These are phyloP conservation scores for Haplosporangium sp. DNA, from an alignment of 371 early-diverging fungal species.

Conservation along the genomic window DNA sequence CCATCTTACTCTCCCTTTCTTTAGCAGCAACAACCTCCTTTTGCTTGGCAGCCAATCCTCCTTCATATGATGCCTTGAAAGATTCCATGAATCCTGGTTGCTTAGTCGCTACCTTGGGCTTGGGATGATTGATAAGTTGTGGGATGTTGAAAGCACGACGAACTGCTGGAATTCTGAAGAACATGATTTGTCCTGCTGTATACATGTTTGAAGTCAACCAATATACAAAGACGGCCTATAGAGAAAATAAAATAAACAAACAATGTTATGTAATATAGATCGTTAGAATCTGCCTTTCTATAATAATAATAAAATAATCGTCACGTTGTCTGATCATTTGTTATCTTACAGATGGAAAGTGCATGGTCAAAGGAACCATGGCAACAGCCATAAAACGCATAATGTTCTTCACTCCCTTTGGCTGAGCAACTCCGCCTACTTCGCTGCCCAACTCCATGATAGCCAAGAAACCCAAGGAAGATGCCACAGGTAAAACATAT, in stretches of 20 bases:
- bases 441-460: constrained; percentile 80
- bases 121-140: constrained; percentile 59
- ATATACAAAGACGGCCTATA: constrained; percentile 85
- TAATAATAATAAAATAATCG: no score
- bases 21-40: constrained; percentile 29
- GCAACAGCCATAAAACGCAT: constrained; percentile 75
- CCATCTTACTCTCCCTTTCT: constrained; percentile 45
- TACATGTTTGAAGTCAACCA: constrained; percentile 85
- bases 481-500: constrained; percentile 83
- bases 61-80: constrained; percentile 52
- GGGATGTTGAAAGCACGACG: constrained; percentile 71
- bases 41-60: constrained; percentile 47
- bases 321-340: neutral
- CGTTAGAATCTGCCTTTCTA: no score
- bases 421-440: constrained; percentile 58
- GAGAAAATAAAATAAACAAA: neutral
- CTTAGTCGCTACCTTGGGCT: constrained; percentile 32
- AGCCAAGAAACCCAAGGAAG: constrained; percentile 78
- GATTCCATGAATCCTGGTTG: constrained; percentile 54
- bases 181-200: constrained; percentile 77
- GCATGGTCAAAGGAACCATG: constrained; percentile 76
- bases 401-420: constrained; percentile 70
- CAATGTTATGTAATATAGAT: neutral
- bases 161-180: constrained; percentile 70
- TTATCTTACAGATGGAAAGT: constrained; percentile 79